A percentile compares a stretch with the other conserved stretches of the same genome.
These are phyloP conservation scores for Penicillium crustosum DNA, from an alignment of 2,329 filamentous ascomycete species.

Conservation along the genomic window DNA sequence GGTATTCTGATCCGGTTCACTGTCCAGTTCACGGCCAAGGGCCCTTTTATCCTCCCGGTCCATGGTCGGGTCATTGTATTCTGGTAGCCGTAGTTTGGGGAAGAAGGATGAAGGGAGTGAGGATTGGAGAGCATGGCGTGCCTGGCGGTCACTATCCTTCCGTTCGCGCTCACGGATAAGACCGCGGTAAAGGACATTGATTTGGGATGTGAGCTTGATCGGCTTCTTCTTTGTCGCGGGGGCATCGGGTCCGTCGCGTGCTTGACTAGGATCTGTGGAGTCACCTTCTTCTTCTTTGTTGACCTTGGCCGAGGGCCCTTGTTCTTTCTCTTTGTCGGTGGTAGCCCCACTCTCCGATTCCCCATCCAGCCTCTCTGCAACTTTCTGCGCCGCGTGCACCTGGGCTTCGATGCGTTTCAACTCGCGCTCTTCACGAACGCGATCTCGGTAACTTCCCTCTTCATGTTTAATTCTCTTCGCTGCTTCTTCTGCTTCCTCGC, in stretches of 20 bases:
- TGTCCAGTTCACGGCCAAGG: conserved; percentile 54
- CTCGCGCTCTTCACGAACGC: conserved; percentile 70
- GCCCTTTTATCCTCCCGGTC: conserved; percentile 72
- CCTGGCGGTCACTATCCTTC: conserved; percentile 44
- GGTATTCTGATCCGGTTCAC: conserved; percentile 38
- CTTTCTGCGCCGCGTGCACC: conserved; percentile 75
- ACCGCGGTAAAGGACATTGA: conserved; percentile 78
- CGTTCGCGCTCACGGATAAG: conserved; percentile 69
- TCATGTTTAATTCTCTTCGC: conserved; percentile 64
- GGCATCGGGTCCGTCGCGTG: not conserved
- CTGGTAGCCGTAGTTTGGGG: conserved; percentile 53
- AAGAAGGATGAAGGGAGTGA: conserved; percentile 39
- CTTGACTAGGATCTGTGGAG: conserved; percentile 11
- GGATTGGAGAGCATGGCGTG: conserved; percentile 35
- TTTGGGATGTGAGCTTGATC: conserved; percentile 59
- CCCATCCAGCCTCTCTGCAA: conserved; percentile 73
- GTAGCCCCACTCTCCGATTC: conserved; percentile 42
- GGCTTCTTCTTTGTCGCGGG: conserved; percentile 18
- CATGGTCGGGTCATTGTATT: conserved; percentile 67
- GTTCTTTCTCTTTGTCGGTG: conserved; percentile 12
- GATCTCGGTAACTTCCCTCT: conserved; percentile 70
- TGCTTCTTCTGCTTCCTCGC: conserved; percentile 60
- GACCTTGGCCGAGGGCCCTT: not conserved
- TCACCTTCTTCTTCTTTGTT: conserved; percentile 19
- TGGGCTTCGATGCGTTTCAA: conserved; percentile 66